Evolutionary conservation across 169 alveolate genomes (phyloP), one percentile per base, ranked within the genome.

Genomic region (Babesia ovis): DNA sequence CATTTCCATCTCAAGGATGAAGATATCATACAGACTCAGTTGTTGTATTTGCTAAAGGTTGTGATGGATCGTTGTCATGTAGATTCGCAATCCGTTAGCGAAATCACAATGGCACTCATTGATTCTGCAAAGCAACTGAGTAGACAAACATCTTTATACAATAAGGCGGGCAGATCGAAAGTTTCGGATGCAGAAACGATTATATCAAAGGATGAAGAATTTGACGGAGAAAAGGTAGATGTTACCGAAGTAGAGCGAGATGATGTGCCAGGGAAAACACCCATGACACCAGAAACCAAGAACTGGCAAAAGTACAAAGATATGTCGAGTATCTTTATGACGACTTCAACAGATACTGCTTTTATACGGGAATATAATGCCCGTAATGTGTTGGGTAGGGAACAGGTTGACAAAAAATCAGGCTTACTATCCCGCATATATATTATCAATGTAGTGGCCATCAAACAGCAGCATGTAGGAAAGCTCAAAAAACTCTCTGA

Each of bases 1-100:
- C 83, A 80, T 51, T 80, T 80, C 72, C 88, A 80, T 55, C 72
- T 72, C 25, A 68, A 80, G 69, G 77, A 61, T 42, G 84, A 80
- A 27, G 66, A 74, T 34, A 70, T 80, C 31, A 66, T 80, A 2
- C 88, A 80, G 62, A 80, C 88, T 25, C 88, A 80, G 42, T 59
- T 80, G 77, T 43, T 80, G 53, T 70, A 70, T 45, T 45, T 80
- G 61, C 68, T 80, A 23, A 80, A 80, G 77, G 84, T 80, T n/a
- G 88, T 80, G n/a, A 29, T 80, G 56, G 83, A 80, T 48, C 16
- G 83, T 6, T 80, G 84, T 23, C 84, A 68, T 23, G 64, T 62
- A 20, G 86, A 77, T 29, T 4, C 86, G 32, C 71, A 48, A 25
- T 32, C 75, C 4, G 25, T 54, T 29, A 77, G 86, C 34, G 68